Evolutionary conservation across 1,284 basidiomycete genomes (phyloP).

Genomic region (Tilletiopsis washingtonensis): DNA sequence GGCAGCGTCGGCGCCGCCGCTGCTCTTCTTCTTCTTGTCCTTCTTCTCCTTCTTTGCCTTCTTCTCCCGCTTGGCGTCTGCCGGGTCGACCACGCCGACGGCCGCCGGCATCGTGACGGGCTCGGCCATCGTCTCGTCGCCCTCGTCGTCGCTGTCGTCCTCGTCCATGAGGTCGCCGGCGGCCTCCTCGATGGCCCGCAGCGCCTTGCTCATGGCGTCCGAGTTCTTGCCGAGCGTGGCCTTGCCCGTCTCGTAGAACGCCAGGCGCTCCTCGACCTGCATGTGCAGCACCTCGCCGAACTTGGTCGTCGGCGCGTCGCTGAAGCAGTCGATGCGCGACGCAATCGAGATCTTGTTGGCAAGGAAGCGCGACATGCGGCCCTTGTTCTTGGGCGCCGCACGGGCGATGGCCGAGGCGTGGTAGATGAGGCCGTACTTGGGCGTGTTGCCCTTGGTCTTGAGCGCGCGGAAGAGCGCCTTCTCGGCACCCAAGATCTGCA

Average conservation of each 20-base stretch:
- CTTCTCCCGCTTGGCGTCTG: constrained; percentile 51
- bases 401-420: constrained; percentile 72
- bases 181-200: constrained; percentile 68
- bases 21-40: constrained; percentile 16
- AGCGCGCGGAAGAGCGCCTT: constrained; percentile 95
- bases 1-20: constrained; percentile 52
- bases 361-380: constrained; percentile 65
- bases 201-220: constrained; percentile 66
- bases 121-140: constrained; percentile 55
- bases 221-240: constrained; percentile 35
- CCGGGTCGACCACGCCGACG: constrained; percentile 30
- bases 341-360: constrained; percentile 99
- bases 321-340: constrained; percentile 93
- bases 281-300: constrained; percentile 87
- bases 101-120: constrained; percentile 52
- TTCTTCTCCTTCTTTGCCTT: constrained; percentile 55
- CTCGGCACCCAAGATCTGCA: constrained; percentile 96
- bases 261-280: constrained; percentile 92
- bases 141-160: constrained; percentile 55
- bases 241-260: constrained; percentile 69
- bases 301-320: constrained; percentile 73
- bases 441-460: constrained; percentile 98
- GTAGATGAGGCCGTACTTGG: constrained; percentile 63
- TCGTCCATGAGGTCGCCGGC: constrained; percentile 63
- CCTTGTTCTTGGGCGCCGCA: constrained; percentile 91